These are phyloP conservation scores for Leccinum fibrillosum DNA, from an alignment of 768 basidiomycete species.

Conservation along the genomic window DNA sequence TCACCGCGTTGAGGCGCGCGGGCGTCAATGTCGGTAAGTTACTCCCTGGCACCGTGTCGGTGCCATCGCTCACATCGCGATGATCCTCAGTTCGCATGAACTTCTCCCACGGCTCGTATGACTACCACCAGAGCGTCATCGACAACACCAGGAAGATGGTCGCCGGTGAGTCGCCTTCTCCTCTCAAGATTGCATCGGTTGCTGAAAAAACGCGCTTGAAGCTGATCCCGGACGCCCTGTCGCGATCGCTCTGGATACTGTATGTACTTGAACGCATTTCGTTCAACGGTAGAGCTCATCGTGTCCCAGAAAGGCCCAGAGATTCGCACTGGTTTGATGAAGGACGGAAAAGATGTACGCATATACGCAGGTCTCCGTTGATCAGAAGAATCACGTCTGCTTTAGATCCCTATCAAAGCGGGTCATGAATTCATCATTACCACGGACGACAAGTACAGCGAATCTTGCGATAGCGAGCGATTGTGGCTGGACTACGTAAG, in stretches of 20 bases:
- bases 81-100: constrained; percentile 89
- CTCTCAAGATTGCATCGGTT: neutral
- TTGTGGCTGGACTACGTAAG: constrained; percentile 94
- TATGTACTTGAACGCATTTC: constrained; percentile 36
- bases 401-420: constrained; percentile 75
- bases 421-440: constrained; percentile 94
- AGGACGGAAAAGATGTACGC: constrained; percentile 80
- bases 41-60: neutral
- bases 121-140: constrained; percentile 98
- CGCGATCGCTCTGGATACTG: constrained; percentile 97
- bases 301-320: constrained; percentile 89
- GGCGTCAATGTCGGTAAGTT: constrained; percentile 96
- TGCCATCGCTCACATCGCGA: constrained; percentile 8
- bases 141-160: constrained; percentile 93
- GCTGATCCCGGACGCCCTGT: constrained; percentile 82
- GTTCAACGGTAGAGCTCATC: constrained; percentile 4
- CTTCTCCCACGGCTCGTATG: constrained; percentile 98
- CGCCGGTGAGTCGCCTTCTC: constrained; percentile 47
- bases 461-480: constrained; percentile 76
- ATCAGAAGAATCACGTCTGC: constrained; percentile 3
- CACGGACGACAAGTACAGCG: constrained; percentile 77
- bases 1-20: constrained; percentile 77
- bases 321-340: constrained; percentile 95
- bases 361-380: constrained; percentile 8
- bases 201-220: constrained; percentile 9